Percentiles rank a stretch among this genome's conserved stretches.
Conservation (phyloP, 106 monocot genomes). For the Vanilla planifolia region DNA sequence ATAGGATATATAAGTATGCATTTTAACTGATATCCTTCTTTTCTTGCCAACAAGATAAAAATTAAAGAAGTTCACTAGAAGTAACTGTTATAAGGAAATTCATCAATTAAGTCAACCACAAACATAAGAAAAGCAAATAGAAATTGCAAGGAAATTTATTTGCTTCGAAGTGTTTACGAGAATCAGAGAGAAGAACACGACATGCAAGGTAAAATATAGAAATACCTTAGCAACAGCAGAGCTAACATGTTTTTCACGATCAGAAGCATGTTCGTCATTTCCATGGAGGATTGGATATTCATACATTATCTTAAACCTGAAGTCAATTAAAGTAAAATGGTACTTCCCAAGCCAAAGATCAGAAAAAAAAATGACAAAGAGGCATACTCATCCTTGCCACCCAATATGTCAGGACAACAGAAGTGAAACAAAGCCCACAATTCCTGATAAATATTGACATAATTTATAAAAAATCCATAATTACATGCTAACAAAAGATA, state of each 20-base stretch:
- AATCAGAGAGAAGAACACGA: neutral
- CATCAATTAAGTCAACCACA: too few species aligned
- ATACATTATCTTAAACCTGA: slow-evolving; percentile 81
- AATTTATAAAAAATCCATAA: neutral
- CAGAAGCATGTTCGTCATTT: slow-evolving; percentile 85
- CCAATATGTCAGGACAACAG: slow-evolving; percentile 84
- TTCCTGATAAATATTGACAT: slow-evolving; percentile 48
- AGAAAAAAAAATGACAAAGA: neutral
- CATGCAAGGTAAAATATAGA: neutral
- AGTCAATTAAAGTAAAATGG: neutral
- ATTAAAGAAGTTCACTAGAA: too few species aligned
- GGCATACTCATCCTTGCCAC: slow-evolving; percentile 80
- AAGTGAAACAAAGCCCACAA: slow-evolving; percentile 95
- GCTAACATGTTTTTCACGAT: slow-evolving; percentile 79
- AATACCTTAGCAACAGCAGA: slow-evolving; percentile 93
- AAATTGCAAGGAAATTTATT: too few species aligned
- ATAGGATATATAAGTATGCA: too few species aligned
- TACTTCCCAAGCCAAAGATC: neutral
- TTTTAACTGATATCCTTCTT: too few species aligned
- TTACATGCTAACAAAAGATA: neutral
- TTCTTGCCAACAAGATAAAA: too few species aligned
- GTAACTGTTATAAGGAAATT: too few species aligned
- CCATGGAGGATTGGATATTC: slow-evolving; percentile 78
- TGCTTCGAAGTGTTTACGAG: too few species aligned
- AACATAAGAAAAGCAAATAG: too few species aligned